A percentile compares a stretch with the other conserved stretches of the same genome.
Conservation (phyloP, 805 yeast species). For the Saccharomycopsis fibuligera region DNA sequence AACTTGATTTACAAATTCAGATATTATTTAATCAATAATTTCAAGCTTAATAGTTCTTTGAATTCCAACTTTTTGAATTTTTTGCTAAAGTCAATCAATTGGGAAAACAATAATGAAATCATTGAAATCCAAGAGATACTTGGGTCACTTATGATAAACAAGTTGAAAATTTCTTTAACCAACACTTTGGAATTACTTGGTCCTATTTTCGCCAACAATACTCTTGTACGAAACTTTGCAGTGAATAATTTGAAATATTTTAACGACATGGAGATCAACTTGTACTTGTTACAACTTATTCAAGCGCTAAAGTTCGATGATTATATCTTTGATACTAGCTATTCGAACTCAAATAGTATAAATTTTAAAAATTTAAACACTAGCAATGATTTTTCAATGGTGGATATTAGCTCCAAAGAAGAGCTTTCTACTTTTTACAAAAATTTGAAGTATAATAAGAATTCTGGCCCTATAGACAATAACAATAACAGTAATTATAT, state of each 20-base stretch:
- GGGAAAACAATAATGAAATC: slow-evolving; percentile 80
- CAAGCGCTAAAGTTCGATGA: slow-evolving; percentile 83
- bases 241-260: slow-evolving; percentile 77
- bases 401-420: slow-evolving; percentile 4
- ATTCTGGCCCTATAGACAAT: slow-evolving; percentile 8
- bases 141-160: slow-evolving; percentile 67
- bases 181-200: slow-evolving; percentile 76
- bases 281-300: slow-evolving; percentile 82
- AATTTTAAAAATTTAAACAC: not conserved
- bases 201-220: slow-evolving; percentile 57
- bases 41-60: slow-evolving; percentile 16
- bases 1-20: slow-evolving; percentile 88
- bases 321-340: slow-evolving; percentile 9
- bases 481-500: not conserved
- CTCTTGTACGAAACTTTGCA: slow-evolving; percentile 77
- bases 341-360: not conserved
- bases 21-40: slow-evolving; percentile 64
- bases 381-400: slow-evolving; percentile 1
- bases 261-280: slow-evolving; percentile 68
- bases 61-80: slow-evolving; percentile 62
- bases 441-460: slow-evolving; percentile 11
- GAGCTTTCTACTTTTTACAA: slow-evolving; percentile 6
- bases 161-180: slow-evolving; percentile 47
- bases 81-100: slow-evolving; percentile 78
- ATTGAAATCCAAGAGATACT: slow-evolving; percentile 70